Conservation (phyloP, 2,329 filamentous ascomycete species). For the Ophiostoma piceae region DNA sequence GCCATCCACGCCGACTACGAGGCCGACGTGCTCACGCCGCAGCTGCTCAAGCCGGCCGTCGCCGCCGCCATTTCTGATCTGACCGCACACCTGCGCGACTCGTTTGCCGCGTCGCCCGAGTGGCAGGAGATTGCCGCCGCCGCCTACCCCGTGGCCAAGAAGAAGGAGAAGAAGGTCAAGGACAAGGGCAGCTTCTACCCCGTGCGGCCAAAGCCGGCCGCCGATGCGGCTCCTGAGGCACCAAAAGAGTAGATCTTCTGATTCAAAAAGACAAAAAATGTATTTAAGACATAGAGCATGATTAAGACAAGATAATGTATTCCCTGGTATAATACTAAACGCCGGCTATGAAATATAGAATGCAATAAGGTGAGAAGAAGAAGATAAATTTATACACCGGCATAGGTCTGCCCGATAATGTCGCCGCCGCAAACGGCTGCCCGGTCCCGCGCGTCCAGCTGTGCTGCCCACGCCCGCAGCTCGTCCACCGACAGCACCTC, state of each 20-base stretch:
- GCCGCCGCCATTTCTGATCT: conserved; percentile 67
- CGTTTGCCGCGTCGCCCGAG: conserved; percentile 64
- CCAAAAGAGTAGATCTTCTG: background rate
- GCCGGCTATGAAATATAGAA: conserved; percentile 1
- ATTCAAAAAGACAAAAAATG: background rate
- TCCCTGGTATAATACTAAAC: conserved; percentile 12
- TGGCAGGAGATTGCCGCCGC: conserved; percentile 74
- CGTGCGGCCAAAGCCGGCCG: conserved; percentile 26
- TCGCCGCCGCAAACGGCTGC: conserved; percentile 28
- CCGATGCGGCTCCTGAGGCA: conserved; percentile 14
- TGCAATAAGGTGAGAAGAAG: background rate
- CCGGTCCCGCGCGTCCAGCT: conserved; percentile 26
- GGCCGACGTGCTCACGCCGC: conserved; percentile 76
- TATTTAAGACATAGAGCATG: background rate
- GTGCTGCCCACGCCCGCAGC: conserved; percentile 27
- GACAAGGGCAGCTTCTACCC: conserved; percentile 30
- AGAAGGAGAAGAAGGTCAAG: conserved; percentile 47
- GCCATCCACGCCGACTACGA: conserved; percentile 74
- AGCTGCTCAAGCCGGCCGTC: conserved; percentile 81
- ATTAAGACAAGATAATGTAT: background rate
- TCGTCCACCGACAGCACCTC: conserved; percentile 27
- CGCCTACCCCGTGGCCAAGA: conserved; percentile 71
- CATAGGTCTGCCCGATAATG: conserved; percentile 28
- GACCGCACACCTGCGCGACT: conserved; percentile 69
- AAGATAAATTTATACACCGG: conserved; percentile 24